phyloP scores from a whole-genome alignment of 2,329 filamentous ascomycete species.

The Sarocladium brachiariae region DNA sequence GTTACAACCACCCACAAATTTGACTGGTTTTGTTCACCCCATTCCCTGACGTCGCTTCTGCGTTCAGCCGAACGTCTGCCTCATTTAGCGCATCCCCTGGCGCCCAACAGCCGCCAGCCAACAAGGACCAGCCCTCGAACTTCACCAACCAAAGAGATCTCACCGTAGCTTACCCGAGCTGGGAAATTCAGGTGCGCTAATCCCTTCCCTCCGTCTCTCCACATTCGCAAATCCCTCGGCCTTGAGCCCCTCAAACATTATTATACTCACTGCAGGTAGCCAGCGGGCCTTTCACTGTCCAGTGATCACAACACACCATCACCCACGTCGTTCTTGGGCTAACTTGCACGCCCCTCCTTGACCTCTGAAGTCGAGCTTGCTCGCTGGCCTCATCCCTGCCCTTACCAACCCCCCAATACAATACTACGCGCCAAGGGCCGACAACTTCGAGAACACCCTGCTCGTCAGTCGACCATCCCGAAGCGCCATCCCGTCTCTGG shows the following conservation, averaged over 20 bases:
- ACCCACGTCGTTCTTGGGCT: neutral
- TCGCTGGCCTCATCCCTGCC: neutral
- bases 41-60: slow-evolving; percentile 3
- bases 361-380: neutral
- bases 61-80: neutral
- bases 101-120: slow-evolving; percentile 5
- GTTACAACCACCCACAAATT: too few species aligned
- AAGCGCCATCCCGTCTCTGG: slow-evolving; percentile 7
- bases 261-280: neutral
- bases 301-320: neutral
- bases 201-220: neutral
- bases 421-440: neutral
- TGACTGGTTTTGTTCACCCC: too few species aligned
- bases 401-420: neutral
- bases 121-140: neutral
- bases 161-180: neutral
- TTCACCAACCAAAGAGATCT: neutral
- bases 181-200: slow-evolving; percentile 8
- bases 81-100: slow-evolving; percentile 1
- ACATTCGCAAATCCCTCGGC: neutral
- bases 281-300: neutral
- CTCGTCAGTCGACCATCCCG: slow-evolving; percentile 4
- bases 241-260: neutral
- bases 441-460: neutral
- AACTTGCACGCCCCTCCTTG: neutral